Conservation (phyloP, 306 rosid genomes). For the Mimosa pudica region DNA sequence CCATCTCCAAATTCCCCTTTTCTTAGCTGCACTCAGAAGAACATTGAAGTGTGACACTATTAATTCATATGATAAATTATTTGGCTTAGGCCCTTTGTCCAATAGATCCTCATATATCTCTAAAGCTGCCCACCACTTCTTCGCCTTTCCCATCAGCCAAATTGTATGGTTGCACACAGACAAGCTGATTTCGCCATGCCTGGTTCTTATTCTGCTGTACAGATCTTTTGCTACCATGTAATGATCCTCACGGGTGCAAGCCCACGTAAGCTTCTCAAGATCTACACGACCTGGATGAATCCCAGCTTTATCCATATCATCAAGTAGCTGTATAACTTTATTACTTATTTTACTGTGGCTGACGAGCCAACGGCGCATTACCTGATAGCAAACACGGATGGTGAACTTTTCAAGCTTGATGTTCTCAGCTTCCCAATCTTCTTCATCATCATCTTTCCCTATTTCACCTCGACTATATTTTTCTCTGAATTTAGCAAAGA, state of each 20-base stretch:
- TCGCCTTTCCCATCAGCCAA: slow-evolving; percentile 96
- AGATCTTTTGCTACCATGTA: slow-evolving; percentile 74
- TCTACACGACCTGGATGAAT: slow-evolving; percentile 60
- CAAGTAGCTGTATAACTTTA: slow-evolving; percentile 64
- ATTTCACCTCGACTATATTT: slow-evolving; percentile 66
- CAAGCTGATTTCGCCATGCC: slow-evolving; percentile 62
- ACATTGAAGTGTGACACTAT: slow-evolving; percentile 74
- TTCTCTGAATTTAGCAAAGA: slow-evolving; percentile 68
- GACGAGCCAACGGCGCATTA: slow-evolving; percentile 89
- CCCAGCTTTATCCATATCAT: slow-evolving; percentile 69
- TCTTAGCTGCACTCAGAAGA: slow-evolving; percentile 79
- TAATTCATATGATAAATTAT: slow-evolving; percentile 81
- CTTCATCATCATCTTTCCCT: slow-evolving; percentile 52
- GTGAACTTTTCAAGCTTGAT: slow-evolving; percentile 72
- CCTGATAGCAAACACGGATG: slow-evolving; percentile 82
- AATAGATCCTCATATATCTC: slow-evolving; percentile 88
- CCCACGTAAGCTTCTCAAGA: slow-evolving; percentile 80
- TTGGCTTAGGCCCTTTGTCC: slow-evolving; percentile 93
- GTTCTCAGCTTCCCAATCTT: slow-evolving; percentile 74
- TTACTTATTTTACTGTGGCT: slow-evolving; percentile 50
- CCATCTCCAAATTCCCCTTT: slow-evolving; percentile 90
- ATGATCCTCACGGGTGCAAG: slow-evolving; percentile 91
- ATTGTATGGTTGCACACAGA: slow-evolving; percentile 89
- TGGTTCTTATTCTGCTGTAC: slow-evolving; percentile 69
- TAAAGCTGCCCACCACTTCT: slow-evolving; percentile 97